These are phyloP conservation scores for Aspergillus nidulans DNA, from an alignment of 495 filamentous ascomycete species.

Conservation along the genomic window DNA sequence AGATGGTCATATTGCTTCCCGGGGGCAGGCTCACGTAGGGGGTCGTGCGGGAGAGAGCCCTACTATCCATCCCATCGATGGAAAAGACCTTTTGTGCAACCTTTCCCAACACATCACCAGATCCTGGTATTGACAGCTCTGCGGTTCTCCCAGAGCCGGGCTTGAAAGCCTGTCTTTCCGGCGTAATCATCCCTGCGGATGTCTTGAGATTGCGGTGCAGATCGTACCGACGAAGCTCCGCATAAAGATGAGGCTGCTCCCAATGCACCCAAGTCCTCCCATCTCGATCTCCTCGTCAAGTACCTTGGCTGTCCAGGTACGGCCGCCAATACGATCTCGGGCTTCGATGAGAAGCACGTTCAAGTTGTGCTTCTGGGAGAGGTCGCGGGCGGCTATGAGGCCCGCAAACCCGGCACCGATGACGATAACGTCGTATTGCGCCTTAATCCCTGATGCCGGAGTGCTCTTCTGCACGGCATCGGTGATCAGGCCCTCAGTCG, in stretches of 20 bases:
- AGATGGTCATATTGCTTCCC: conserved; percentile 14
- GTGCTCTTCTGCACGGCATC: not conserved
- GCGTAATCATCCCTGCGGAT: conserved; percentile 8
- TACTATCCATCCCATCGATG: conserved; percentile 12
- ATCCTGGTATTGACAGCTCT: not conserved
- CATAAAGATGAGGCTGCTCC: conserved; percentile 21
- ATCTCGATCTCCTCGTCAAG: conserved; percentile 24
- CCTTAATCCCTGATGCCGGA: not conserved
- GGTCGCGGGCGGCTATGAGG: conserved; percentile 24
- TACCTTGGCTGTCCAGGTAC: conserved; percentile 23
- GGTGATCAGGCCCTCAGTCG: conserved; percentile 3
- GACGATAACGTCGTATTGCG: conserved; percentile 21
- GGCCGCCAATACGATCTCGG: conserved; percentile 31
- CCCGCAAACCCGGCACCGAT: conserved; percentile 27
- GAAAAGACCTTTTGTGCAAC: conserved; percentile 10
- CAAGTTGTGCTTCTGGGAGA: conserved; percentile 11
- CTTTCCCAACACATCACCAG: not conserved
- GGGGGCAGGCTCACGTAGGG: conserved; percentile 5
- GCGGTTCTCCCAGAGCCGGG: not conserved
- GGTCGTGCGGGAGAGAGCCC: conserved; percentile 12
- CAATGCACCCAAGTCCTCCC: conserved; percentile 31
- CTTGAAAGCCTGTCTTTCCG: conserved; percentile 1
- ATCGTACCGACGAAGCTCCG: conserved; percentile 21
- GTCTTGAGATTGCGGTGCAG: conserved; percentile 15
- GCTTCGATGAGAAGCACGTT: conserved; percentile 30